phyloP scores from a whole-genome alignment of 2,329 filamentous ascomycete genomes.

The Domatiomyces globalis region DNA sequence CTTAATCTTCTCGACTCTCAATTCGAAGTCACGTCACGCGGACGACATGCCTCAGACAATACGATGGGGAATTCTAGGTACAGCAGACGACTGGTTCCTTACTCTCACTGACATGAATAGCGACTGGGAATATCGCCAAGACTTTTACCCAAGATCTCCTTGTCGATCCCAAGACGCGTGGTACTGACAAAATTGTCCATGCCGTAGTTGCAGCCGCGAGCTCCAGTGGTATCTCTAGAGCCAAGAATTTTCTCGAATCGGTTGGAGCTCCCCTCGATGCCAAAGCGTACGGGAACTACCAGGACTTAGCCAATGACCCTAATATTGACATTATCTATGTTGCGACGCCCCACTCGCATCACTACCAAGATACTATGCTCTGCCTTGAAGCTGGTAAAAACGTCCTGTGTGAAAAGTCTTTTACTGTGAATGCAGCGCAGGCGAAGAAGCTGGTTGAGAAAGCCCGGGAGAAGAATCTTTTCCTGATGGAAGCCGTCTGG shows the following conservation, averaged over 20 bases:
- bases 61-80: slow-evolving; percentile 9
- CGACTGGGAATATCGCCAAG: slow-evolving; percentile 33
- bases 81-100: background rate
- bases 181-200: slow-evolving; percentile 59
- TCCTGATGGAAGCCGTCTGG: slow-evolving; percentile 82
- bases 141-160: slow-evolving; percentile 65
- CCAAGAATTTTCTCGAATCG: slow-evolving; percentile 56
- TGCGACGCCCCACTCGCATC: slow-evolving; percentile 80
- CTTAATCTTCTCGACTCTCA: no score
- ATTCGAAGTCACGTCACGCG: no score
- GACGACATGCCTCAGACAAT: background rate
- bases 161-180: slow-evolving; percentile 55
- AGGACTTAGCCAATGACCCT: slow-evolving; percentile 62
- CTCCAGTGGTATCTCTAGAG: slow-evolving; percentile 54
- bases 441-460: slow-evolving; percentile 55
- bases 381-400: slow-evolving; percentile 70
- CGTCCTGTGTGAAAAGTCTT: slow-evolving; percentile 79
- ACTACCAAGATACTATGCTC: slow-evolving; percentile 79
- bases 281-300: slow-evolving; percentile 63
- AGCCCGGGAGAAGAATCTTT: slow-evolving; percentile 57
- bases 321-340: slow-evolving; percentile 68
- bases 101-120: slow-evolving; percentile 17
- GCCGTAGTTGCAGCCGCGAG: slow-evolving; percentile 70
- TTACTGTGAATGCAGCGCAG: slow-evolving; percentile 71
- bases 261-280: slow-evolving; percentile 49